Evolutionary conservation across 2,329 filamentous ascomycete species (phyloP).

Genomic region (Xylaria polymorpha): DNA sequence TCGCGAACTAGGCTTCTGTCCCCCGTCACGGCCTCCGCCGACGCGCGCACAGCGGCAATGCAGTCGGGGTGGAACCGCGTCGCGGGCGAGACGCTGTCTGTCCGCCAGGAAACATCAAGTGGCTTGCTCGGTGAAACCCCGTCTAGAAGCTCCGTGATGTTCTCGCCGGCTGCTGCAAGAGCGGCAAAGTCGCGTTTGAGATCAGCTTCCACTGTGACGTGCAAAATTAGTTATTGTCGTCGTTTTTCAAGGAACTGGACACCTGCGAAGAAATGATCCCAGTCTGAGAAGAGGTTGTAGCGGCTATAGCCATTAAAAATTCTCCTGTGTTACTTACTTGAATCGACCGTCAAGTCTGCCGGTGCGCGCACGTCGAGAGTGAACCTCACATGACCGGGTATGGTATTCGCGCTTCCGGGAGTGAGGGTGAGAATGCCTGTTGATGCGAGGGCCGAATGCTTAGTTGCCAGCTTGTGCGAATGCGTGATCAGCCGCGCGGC

Average conservation of each 20-base stretch:
- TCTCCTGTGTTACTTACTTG: conserved; percentile 40
- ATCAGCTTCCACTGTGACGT: conserved; percentile 59
- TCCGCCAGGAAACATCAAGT: conserved; percentile 58
- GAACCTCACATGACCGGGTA: conserved; percentile 75
- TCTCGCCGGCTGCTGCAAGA: conserved; percentile 66
- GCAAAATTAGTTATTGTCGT: not conserved
- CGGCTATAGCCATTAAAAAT: too few species aligned
- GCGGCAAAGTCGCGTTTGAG: conserved; percentile 67
- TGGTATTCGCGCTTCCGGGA: conserved; percentile 79
- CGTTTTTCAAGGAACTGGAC: too few species aligned
- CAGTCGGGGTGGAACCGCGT: conserved; percentile 75
- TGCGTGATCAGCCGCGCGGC: conserved; percentile 76
- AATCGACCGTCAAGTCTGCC: conserved; percentile 64
- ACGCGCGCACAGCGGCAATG: conserved; percentile 71
- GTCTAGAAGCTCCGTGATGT: conserved; percentile 60
- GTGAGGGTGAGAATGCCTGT: conserved; percentile 75
- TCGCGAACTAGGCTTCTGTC: conserved; percentile 55
- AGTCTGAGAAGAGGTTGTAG: not conserved
- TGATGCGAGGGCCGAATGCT: conserved; percentile 70
- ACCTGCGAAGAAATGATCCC: too few species aligned
- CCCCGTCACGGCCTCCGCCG: conserved; percentile 68
- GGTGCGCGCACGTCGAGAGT: conserved; percentile 73
- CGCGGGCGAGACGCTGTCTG: conserved; percentile 71
- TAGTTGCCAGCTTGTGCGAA: conserved; percentile 70
- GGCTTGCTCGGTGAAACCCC: conserved; percentile 40